Base-by-base conservation (phyloP, 257 asterid species). In the Schizonepeta tenuifolia region DNA sequence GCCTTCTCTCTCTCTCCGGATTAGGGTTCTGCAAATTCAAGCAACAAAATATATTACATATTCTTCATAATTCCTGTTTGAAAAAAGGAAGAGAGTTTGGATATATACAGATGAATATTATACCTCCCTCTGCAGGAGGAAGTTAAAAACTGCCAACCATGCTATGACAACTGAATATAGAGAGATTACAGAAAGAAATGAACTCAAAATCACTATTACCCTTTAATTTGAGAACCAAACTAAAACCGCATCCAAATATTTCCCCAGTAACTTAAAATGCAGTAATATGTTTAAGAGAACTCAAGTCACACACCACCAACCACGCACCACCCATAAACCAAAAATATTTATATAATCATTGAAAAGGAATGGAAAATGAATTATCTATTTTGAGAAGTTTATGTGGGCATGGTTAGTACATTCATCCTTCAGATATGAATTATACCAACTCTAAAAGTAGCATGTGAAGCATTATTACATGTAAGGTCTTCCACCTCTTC, bases 401-500 rank as follows among this genome's bases (percentile, higher is more conserved):
- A 59, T 35, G 63, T 59, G 33, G 51, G 24, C 14, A 21, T 22
- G 22, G 18, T 43, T 21, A 8, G 54, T 44, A 35, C 35, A 73
- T 33, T 66, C 50, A 61, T 68, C 53, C 54, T 22, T 64, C 26
- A 71, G 54, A 54, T 31, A 43, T 51, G 43, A 77, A 31, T 63
- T 56, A 41, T 70, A 58, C 33, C 47, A 57, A 28, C 11, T 64
- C 65, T 20, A 7, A 33, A 63, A 47, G 28, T 47, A 73, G 65
- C 14, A 44, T 15, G 72, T 31, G 78, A 73, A 68, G 77, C 73
- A 90, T 88, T 88, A 90, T 88, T 88, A 95, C 99, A 76, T 90
- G 99, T 73, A 95, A 80, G 24, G 98, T 95, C 83, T 92, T 92
- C 98, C 99, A 92, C 70, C 98, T 85, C 83, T 86, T 88, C 62